phyloP scores from a whole-genome alignment of 495 filamentous ascomycete genomes.

The Terfezia boudieri region DNA sequence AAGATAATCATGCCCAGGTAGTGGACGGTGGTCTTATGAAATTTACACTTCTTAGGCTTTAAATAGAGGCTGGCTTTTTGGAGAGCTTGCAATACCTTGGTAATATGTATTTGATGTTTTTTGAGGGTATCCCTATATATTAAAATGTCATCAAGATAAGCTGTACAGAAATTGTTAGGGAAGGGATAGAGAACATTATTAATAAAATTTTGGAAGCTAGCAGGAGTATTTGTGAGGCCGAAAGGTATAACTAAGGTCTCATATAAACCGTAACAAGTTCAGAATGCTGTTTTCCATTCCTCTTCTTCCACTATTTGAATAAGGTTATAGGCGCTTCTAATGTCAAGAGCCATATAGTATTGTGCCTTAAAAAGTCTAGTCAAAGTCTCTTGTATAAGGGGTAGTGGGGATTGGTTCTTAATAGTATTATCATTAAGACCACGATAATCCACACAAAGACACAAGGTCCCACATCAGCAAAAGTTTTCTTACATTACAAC shows the following conservation, averaged over 20 bases:
- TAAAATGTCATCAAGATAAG: slow-evolving; percentile 22
- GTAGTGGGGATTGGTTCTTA: no score
- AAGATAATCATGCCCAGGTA: slow-evolving; percentile 2
- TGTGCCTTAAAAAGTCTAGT: no score
- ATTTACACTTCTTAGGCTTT: neutral
- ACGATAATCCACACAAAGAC: no score
- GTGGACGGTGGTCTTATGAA: neutral
- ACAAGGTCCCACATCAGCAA: no score
- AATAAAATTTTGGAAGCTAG: neutral
- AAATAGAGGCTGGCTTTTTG: neutral
- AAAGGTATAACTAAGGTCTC: slow-evolving; percentile 17
- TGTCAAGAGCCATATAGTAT: neutral
- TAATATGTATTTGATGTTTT: slow-evolving; percentile 12
- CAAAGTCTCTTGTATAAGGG: no score
- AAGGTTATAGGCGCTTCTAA: neutral
- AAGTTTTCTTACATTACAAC: no score
- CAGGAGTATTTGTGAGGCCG: slow-evolving; percentile 13
- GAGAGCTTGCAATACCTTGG: slow-evolving; percentile 7
- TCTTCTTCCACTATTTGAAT: slow-evolving; percentile 5
- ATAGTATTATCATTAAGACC: no score
- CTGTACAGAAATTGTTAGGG: slow-evolving; percentile 15
- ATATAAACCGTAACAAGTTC: slow-evolving; percentile 14
- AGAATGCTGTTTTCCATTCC: slow-evolving; percentile 19
- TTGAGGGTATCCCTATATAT: slow-evolving; percentile 15
- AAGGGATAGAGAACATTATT: slow-evolving; percentile 14